Evolutionary conservation across 768 basidiomycete genomes (phyloP), one percentile per base, ranked within the genome.

Genomic region (Clitopilus passeckerianus): DNA sequence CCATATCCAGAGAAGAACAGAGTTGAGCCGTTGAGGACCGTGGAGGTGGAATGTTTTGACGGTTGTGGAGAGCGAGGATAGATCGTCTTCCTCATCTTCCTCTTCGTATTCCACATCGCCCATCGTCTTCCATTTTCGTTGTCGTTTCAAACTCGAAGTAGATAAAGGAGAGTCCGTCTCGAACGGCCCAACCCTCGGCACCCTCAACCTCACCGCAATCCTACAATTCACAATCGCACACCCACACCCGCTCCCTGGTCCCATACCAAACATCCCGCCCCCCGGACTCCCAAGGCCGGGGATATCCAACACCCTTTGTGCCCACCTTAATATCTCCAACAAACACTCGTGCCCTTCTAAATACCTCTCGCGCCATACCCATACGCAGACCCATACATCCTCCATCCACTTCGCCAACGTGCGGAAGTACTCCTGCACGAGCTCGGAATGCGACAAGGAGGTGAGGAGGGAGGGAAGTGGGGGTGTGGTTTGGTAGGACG

Each of bases 1-100:
- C 87, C 87, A 89, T 56, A 89, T 80, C 85, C 86, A 89, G 16
- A 86, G 68, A 6, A 83, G 60, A 41, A 80, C 73, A 14, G 70
- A 71, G 24, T 79, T 74, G 18, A 86, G 71, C 22, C 74, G 74
- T 30, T 77, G 75, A 0, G 78, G 79, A 3, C 85, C 86, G 2
- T 69, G 68, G 20, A 86, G 66, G 20, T 68, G 66, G 57, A 86
- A 86, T 0, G 74, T 71, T 63, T 81, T 66, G 22, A 73, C 43
- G 34, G 27, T 30, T 30, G 27, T 30, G 7, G 27, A 4, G 7
- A 30, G 27, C 7, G 75, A 78, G 14, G 80, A 79, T 15, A 62
- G 59, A 10, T 74, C 54, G 74, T 77, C 53, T 70, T 80, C 58
- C 88, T 77, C 9, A 3, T 22, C 46, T 5, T 50, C 46, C 18